Conservation (phyloP, 129 eudicot species). For the Saussurea involucrata region DNA sequence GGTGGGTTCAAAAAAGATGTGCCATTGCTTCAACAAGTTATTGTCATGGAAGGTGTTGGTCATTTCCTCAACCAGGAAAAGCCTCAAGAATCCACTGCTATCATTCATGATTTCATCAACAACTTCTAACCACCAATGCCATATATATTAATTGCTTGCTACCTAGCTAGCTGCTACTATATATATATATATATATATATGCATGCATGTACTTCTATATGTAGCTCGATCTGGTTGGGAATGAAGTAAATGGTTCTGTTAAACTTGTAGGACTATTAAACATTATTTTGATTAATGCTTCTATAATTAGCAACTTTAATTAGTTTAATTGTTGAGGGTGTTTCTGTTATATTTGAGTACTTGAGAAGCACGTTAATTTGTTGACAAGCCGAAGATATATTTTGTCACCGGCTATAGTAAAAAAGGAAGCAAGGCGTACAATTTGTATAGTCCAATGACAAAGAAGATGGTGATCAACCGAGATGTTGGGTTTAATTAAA, state of each 20-base stretch:
- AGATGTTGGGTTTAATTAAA: too few relatives aligned
- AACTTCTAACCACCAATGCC: constrained; percentile 37
- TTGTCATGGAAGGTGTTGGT: constrained; percentile 74
- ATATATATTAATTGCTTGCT: too few relatives aligned
- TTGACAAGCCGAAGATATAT: too few relatives aligned
- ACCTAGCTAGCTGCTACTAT: background rate
- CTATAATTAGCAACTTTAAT: background rate
- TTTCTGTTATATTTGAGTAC: background rate
- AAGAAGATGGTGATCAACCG: too few relatives aligned
- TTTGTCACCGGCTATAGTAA: too few relatives aligned
- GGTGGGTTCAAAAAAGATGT: constrained; percentile 79
- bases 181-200: too few relatives aligned
- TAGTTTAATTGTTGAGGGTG: background rate
- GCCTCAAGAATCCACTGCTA: constrained; percentile 45
- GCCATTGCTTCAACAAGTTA: constrained; percentile 62
- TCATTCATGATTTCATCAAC: constrained; percentile 55
- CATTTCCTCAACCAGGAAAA: constrained; percentile 86
- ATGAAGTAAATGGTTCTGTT: constrained; percentile 22
- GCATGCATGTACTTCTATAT: background rate
- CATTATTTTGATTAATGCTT: background rate
- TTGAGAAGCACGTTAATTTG: too few relatives aligned
- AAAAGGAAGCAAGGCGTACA: too few relatives aligned
- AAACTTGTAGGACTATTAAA: constrained; percentile 1
- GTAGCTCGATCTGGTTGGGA: constrained; percentile 18
- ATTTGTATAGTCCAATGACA: too few relatives aligned